These are phyloP conservation scores for Tephrocybe rancida DNA, from an alignment of 768 basidiomycete species.

Conservation along the genomic window DNA sequence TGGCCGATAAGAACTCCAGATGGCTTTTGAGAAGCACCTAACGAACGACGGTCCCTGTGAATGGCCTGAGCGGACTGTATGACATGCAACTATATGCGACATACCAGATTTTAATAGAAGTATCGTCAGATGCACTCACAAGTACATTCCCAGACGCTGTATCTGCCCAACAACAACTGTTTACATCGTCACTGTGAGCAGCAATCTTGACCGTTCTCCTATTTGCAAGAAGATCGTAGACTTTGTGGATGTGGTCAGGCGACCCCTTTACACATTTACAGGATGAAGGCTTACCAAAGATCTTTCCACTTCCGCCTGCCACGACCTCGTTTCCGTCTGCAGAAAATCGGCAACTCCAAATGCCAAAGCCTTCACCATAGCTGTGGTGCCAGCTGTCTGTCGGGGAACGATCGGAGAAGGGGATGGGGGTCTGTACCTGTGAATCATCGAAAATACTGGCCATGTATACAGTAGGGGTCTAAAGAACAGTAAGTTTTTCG, in stretches of 20 bases:
- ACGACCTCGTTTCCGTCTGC: conserved; percentile 96
- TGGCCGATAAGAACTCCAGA: conserved; percentile 95
- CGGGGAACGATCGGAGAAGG: conserved; percentile 52
- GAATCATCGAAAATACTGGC: conserved; percentile 69
- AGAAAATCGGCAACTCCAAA: conserved; percentile 96
- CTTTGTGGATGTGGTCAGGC: conserved; percentile 36
- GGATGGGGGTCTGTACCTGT: conserved; percentile 62
- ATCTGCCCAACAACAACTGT: conserved; percentile 96
- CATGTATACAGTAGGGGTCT: conserved; percentile 78
- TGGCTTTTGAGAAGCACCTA: conserved; percentile 65
- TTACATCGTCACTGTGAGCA: conserved; percentile 92
- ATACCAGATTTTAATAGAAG: conserved; percentile 94
- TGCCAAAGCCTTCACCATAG: conserved; percentile 59
- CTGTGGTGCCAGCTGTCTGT: conserved; percentile 38
- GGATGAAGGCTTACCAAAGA: conserved; percentile 54
- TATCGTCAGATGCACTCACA: conserved; percentile 94
- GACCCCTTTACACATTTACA: conserved; percentile 1
- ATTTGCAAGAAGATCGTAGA: conserved; percentile 88
- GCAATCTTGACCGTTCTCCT: conserved; percentile 78
- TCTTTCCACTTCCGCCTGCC: conserved; percentile 85
- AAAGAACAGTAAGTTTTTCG: conserved; percentile 8
- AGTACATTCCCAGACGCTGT: conserved; percentile 90
- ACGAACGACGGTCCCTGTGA: conserved; percentile 61
- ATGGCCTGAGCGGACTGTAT: conserved; percentile 17
- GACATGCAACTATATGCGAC: conserved; percentile 40